These are phyloP conservation scores for Tuber indicum DNA, from an alignment of 495 filamentous ascomycete genomes.

Conservation along the genomic window DNA sequence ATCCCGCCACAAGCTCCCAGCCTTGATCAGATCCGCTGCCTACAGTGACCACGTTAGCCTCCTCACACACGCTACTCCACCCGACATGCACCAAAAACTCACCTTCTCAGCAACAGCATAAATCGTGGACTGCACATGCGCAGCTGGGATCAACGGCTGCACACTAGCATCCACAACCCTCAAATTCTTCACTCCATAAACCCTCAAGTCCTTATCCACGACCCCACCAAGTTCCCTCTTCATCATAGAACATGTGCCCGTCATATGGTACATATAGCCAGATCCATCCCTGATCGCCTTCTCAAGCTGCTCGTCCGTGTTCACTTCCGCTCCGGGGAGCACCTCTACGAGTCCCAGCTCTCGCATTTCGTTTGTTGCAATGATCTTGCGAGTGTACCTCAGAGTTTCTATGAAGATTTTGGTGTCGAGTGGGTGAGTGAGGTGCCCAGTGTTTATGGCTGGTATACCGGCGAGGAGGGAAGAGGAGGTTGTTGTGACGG, in stretches of 20 bases:
- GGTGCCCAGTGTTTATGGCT: constrained; percentile 17
- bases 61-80: neutral
- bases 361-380: constrained; percentile 22
- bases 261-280: constrained; percentile 41
- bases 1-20: neutral
- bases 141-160: constrained; percentile 51
- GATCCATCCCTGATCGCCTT: constrained; percentile 34
- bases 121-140: constrained; percentile 50
- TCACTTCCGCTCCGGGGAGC: constrained; percentile 30
- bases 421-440: neutral
- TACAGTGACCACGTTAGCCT: neutral
- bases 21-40: neutral
- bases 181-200: constrained; percentile 49
- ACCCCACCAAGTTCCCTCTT: constrained; percentile 49
- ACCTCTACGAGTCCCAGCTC: constrained; percentile 35
- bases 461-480: neutral
- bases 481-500: constrained; percentile 43
- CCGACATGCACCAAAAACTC: neutral
- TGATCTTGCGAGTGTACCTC: neutral
- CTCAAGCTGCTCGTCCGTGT: constrained; percentile 33
- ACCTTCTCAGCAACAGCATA: constrained; percentile 57
- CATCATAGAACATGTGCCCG: constrained; percentile 48
- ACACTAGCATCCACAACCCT: constrained; percentile 53
- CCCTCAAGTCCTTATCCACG: constrained; percentile 43
- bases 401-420: neutral